phyloP scores from a whole-genome alignment of 2,329 filamentous ascomycete species.

The Cordyceps militaris region DNA sequence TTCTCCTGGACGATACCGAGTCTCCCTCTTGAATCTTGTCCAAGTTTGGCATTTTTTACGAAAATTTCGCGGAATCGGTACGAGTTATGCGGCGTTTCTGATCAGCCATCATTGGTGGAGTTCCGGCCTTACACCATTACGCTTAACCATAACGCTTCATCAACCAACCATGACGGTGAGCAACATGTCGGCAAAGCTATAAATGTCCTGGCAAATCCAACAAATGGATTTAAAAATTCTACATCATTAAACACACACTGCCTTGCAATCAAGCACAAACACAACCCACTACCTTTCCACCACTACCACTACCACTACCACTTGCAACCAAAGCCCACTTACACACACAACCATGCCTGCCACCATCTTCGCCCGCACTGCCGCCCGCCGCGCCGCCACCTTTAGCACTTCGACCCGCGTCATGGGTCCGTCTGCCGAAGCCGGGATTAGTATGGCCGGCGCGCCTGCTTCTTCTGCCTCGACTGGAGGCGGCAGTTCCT shows the following conservation, averaged over 20 bases:
- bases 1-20: neutral
- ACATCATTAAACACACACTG: neutral
- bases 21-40: neutral
- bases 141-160: neutral
- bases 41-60: neutral
- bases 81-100: neutral
- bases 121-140: neutral
- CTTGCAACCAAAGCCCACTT: neutral
- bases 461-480: neutral
- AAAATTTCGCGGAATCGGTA: neutral
- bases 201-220: neutral
- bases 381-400: neutral
- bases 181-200: neutral
- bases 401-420: neutral
- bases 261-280: neutral
- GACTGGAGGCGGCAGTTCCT: neutral
- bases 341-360: conserved; percentile 3
- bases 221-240: neutral
- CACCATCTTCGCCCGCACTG: neutral
- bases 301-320: neutral
- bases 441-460: neutral
- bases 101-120: neutral
- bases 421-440: neutral
- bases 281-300: neutral
- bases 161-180: neutral